phyloP scores from a whole-genome alignment of 208 protist genomes.

The Eutreptiella sp. region DNA sequence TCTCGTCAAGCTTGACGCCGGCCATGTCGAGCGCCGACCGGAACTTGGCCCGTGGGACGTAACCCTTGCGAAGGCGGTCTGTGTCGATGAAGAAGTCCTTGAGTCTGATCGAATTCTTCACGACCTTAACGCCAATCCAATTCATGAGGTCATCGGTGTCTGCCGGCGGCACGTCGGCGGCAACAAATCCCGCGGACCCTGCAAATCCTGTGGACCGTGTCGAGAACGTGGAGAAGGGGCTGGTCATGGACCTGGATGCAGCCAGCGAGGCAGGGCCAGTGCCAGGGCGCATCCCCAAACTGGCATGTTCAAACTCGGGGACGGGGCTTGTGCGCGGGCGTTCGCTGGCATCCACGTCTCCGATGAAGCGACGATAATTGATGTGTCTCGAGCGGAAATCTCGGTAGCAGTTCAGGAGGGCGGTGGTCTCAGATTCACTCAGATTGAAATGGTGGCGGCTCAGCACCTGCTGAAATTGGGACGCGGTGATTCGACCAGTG shows the following conservation, averaged over 20 bases:
- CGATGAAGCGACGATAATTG: constrained; percentile 21
- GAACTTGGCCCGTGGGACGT: constrained; percentile 23
- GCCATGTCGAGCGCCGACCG: constrained; percentile 22
- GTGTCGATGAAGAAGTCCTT: constrained; percentile 22
- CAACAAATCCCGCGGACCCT: neutral
- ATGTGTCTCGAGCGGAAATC: constrained; percentile 23
- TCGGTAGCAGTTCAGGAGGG: constrained; percentile 22
- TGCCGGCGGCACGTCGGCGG: neutral
- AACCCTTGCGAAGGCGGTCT: constrained; percentile 15
- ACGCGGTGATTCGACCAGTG: constrained; percentile 53
- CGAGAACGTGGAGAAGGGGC: too few species aligned
- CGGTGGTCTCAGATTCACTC: constrained; percentile 12
- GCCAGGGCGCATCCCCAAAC: too few species aligned
- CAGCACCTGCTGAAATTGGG: constrained; percentile 15
- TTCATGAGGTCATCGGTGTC: constrained; percentile 6
- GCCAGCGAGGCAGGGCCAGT: too few species aligned
- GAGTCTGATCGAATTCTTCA: constrained; percentile 16
- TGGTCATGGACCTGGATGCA: too few species aligned
- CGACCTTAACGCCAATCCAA: neutral
- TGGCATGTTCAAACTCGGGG: too few species aligned
- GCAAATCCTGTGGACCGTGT: constrained; percentile 5
- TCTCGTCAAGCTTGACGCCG: constrained; percentile 18
- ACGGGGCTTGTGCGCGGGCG: too few species aligned
- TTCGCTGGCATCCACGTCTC: neutral
- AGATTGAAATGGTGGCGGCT: constrained; percentile 19